phyloP scores from a whole-genome alignment of 345 rosid species.

The Hibiscus mutabilis region DNA sequence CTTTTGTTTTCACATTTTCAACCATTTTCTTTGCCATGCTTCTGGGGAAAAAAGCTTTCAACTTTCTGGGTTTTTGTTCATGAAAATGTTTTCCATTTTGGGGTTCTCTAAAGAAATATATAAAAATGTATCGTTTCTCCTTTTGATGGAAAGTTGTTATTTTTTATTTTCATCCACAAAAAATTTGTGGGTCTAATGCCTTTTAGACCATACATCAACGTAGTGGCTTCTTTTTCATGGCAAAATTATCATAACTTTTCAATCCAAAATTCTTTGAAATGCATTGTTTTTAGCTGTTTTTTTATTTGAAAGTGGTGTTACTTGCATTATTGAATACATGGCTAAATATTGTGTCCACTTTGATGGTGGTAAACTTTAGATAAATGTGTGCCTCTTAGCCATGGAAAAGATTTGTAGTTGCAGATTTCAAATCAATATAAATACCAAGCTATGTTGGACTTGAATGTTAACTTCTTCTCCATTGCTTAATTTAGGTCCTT shows the following conservation, averaged over 20 bases:
- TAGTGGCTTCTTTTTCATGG: too few relatives aligned
- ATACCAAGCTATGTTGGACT: too few relatives aligned
- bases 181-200: background rate
- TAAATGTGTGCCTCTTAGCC: too few relatives aligned
- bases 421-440: too few relatives aligned
- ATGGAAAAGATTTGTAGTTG: too few relatives aligned
- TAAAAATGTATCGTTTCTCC: too few relatives aligned
- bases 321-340: background rate
- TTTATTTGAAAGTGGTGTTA: background rate
- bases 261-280: background rate
- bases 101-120: too few relatives aligned
- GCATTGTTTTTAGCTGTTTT: too few relatives aligned
- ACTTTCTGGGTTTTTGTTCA: conserved; percentile 3
- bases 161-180: too few relatives aligned
- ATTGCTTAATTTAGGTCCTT: conserved; percentile 22
- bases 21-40: background rate
- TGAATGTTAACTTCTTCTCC: conserved; percentile 4
- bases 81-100: background rate
- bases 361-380: background rate
- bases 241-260: background rate
- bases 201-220: too few relatives aligned
- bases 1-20: background rate
- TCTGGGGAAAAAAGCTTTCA: background rate
- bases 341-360: too few relatives aligned
- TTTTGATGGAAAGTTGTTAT: too few relatives aligned